phyloP scores from a whole-genome alignment of 495 filamentous ascomycete species.

The Hapsidospora chrysogenum region DNA sequence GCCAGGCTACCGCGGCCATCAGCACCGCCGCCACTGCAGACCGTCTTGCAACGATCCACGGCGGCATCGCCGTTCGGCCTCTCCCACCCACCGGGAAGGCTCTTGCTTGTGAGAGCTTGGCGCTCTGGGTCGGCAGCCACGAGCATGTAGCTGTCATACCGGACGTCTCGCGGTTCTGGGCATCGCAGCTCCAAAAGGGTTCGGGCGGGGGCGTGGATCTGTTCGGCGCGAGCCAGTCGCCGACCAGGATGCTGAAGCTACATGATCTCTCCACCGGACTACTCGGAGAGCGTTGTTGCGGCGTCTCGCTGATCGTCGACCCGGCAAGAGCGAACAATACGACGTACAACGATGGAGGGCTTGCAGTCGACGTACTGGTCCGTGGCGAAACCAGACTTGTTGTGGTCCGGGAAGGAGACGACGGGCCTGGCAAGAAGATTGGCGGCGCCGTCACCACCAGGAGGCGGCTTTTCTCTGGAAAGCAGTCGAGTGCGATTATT shows the following conservation, averaged over 20 bases:
- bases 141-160: slow-evolving; percentile 42
- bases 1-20: slow-evolving; percentile 20
- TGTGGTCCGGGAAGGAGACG: slow-evolving; percentile 33
- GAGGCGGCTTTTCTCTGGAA: slow-evolving; percentile 13
- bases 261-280: slow-evolving; percentile 35
- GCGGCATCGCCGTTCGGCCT: slow-evolving; percentile 47
- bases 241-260: slow-evolving; percentile 27
- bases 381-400: slow-evolving; percentile 47
- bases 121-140: slow-evolving; percentile 50
- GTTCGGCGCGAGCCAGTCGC: slow-evolving; percentile 31
- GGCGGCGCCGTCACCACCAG: slow-evolving; percentile 15
- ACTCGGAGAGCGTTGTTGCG: slow-evolving; percentile 48
- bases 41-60: slow-evolving; percentile 24
- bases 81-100: slow-evolving; percentile 13
- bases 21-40: slow-evolving; percentile 15
- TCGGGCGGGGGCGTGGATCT: slow-evolving; percentile 42
- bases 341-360: slow-evolving; percentile 8
- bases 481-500: slow-evolving; percentile 12
- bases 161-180: slow-evolving; percentile 49
- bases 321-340: slow-evolving; percentile 7
- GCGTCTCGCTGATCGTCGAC: slow-evolving; percentile 36
- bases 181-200: slow-evolving; percentile 37
- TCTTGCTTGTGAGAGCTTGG: slow-evolving; percentile 40
- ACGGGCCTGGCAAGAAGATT: slow-evolving; percentile 15
- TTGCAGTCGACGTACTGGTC: slow-evolving; percentile 41